Conservation (phyloP, 2,329 filamentous ascomycete genomes). For the Fusarium palustre region DNA sequence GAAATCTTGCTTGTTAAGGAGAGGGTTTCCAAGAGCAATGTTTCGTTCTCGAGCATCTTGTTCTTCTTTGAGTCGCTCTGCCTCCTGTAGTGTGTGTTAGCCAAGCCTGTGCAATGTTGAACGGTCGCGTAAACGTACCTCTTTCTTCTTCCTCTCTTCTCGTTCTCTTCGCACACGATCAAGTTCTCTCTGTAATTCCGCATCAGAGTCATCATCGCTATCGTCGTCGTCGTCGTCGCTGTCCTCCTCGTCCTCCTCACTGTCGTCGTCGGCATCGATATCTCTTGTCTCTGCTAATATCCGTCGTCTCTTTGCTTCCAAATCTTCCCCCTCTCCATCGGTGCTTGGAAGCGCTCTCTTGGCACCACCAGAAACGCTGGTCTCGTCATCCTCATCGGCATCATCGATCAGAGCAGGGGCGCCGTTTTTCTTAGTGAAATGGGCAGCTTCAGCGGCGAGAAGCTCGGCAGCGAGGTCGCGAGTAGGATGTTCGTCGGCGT, state of each 20-base stretch:
- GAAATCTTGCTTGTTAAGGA: constrained; percentile 90
- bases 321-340: constrained; percentile 64
- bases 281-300: constrained; percentile 90
- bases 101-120: background rate
- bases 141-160: constrained; percentile 58
- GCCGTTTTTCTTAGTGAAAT: constrained; percentile 85
- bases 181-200: constrained; percentile 89
- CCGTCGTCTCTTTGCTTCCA: constrained; percentile 83
- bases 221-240: constrained; percentile 60
- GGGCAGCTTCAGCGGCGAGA: constrained; percentile 85
- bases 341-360: constrained; percentile 68
- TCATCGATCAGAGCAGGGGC: constrained; percentile 60
- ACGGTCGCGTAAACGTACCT: constrained; percentile 43
- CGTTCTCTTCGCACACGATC: constrained; percentile 90
- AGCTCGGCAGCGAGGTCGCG: constrained; percentile 92
- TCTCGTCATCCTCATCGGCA: constrained; percentile 61
- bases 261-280: constrained; percentile 80
- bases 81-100: constrained; percentile 67
- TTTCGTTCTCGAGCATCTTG: constrained; percentile 86
- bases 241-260: constrained; percentile 70
- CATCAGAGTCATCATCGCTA: constrained; percentile 69
- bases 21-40: constrained; percentile 90
- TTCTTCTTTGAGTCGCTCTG: constrained; percentile 82
- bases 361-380: constrained; percentile 53
- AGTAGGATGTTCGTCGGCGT: constrained; percentile 72